Evolutionary conservation across 2,329 filamentous ascomycete genomes (phyloP).

Genomic region (Aspergillus fumigatiaffinis): DNA sequence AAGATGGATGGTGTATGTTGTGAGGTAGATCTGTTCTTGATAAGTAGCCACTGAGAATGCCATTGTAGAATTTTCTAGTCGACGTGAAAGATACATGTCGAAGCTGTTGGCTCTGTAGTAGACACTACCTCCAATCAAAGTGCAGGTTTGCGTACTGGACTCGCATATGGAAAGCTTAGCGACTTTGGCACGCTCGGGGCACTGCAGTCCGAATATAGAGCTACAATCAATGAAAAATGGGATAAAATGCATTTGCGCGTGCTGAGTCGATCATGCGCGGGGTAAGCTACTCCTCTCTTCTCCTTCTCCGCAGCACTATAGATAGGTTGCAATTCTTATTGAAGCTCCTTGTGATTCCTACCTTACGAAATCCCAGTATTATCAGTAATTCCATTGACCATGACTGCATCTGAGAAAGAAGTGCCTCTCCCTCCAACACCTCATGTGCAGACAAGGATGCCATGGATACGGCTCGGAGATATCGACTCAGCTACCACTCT

Average conservation of each 20-base stretch:
- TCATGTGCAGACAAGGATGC: constrained; percentile 5
- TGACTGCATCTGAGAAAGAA: background rate
- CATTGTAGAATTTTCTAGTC: background rate
- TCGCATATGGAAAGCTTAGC: background rate
- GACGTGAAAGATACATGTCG: background rate
- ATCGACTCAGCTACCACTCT: constrained; percentile 15
- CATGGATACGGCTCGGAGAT: constrained; percentile 23
- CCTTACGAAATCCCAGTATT: background rate
- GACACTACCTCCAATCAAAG: background rate
- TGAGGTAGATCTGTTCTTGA: background rate
- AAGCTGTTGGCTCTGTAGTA: background rate
- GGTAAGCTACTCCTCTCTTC: background rate
- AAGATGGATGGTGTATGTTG: background rate
- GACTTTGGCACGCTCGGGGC: background rate
- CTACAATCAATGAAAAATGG: background rate
- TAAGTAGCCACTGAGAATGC: background rate
- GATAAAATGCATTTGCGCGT: background rate
- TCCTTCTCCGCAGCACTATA: background rate
- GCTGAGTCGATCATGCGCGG: background rate
- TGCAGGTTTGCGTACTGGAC: background rate
- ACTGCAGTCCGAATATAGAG: background rate
- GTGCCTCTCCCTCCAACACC: background rate
- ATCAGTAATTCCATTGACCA: background rate
- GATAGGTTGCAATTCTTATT: background rate
- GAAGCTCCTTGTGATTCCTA: background rate